These are phyloP conservation scores for Cicer pinnatifidum DNA, from an alignment of 306 rosid genomes.

Conservation along the genomic window DNA sequence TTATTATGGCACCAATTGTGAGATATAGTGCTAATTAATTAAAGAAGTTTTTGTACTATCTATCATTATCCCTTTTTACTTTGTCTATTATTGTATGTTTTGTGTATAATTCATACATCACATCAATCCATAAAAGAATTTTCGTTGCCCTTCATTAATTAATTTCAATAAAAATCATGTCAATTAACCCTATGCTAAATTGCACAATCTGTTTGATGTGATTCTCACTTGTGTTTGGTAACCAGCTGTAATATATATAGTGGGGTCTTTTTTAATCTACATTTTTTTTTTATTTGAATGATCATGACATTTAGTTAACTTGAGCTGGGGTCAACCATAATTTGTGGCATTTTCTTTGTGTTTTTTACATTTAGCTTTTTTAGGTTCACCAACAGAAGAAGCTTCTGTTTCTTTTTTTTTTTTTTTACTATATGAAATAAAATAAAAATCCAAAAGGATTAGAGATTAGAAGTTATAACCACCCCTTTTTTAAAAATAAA, in stretches of 20 bases:
- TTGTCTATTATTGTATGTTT: conserved; percentile 44
- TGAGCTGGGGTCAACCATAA: conserved; percentile 68
- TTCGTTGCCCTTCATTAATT: conserved; percentile 38
- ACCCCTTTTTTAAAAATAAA: conserved; percentile 44
- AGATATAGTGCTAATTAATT: conserved; percentile 72
- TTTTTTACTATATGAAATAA: conserved; percentile 50
- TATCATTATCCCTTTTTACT: conserved; percentile 48
- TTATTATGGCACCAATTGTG: conserved; percentile 62
- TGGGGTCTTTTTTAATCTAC: conserved; percentile 51
- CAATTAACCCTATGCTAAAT: conserved; percentile 61
- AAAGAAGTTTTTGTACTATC: conserved; percentile 48
- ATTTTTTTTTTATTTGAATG: conserved; percentile 64
- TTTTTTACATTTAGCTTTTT: conserved; percentile 56
- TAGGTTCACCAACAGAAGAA: conserved; percentile 65
- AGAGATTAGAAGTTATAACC: conserved; percentile 58
- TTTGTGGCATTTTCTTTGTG: conserved; percentile 62
- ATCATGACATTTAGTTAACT: conserved; percentile 61
- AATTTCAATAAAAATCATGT: conserved; percentile 62
- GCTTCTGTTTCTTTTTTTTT: conserved; percentile 65
- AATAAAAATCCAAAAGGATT: conserved; percentile 39
- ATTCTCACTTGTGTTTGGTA: conserved; percentile 72
- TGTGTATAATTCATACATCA: conserved; percentile 50
- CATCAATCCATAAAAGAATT: conserved; percentile 54
- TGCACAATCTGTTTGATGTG: conserved; percentile 66
- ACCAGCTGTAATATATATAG: conserved; percentile 81